These are phyloP conservation scores for Mycogone perniciosa DNA, from an alignment of 2,329 filamentous ascomycete genomes.

Conservation along the genomic window DNA sequence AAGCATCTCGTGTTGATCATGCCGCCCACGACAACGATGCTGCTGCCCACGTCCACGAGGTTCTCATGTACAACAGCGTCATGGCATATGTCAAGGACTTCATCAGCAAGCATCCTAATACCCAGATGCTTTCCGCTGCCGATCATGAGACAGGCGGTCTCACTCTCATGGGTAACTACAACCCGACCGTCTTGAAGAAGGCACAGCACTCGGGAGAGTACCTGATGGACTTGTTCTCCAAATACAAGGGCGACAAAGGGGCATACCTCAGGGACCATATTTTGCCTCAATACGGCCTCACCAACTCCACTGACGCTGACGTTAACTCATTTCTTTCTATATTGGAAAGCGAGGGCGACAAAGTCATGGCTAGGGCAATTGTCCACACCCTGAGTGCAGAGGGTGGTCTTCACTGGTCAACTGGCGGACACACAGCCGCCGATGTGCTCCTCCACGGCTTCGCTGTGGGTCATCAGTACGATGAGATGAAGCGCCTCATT, in stretches of 20 bases:
- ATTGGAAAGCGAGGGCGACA: constrained; percentile 9
- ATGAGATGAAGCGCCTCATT: constrained; percentile 15
- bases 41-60: constrained; percentile 18
- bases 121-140: constrained; percentile 21
- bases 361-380: constrained; percentile 11
- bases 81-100: constrained; percentile 18
- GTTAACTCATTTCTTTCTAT: constrained; percentile 10
- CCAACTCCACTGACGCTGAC: constrained; percentile 12
- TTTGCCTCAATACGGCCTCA: constrained; percentile 16
- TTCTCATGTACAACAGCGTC: constrained; percentile 21
- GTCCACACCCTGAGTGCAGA: constrained; percentile 11
- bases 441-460: constrained; percentile 20
- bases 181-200: constrained; percentile 15
- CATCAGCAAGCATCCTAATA: constrained; percentile 17
- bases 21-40: constrained; percentile 20
- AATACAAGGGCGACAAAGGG: constrained; percentile 14
- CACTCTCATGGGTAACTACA: constrained; percentile 16
- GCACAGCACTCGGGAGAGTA: constrained; percentile 16
- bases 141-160: constrained; percentile 22
- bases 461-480: constrained; percentile 10
- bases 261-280: constrained; percentile 13
- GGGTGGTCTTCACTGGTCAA: constrained; percentile 19
- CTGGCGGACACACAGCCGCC: constrained; percentile 17
- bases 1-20: constrained; percentile 21
- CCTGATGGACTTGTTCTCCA: constrained; percentile 10